Percentiles rank a stretch among this genome's conserved stretches.
phyloP scores from a whole-genome alignment of 2,329 filamentous ascomycete genomes.

The Aspergillus ustus region DNA sequence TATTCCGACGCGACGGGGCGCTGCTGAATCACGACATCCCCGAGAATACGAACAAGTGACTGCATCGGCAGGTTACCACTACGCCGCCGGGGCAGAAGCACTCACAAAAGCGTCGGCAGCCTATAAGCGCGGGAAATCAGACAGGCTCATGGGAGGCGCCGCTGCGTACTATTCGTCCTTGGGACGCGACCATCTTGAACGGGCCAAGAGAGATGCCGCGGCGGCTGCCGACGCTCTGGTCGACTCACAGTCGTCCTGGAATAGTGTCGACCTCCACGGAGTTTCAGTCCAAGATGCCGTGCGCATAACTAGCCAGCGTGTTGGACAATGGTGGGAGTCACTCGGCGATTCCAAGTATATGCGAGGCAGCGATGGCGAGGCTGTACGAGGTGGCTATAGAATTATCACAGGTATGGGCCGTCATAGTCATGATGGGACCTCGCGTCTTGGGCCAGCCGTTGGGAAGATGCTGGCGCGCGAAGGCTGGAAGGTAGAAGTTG shows the following conservation, averaged over 20 bases:
- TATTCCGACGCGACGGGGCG: slow-evolving; percentile 17
- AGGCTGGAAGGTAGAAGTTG: slow-evolving; percentile 80
- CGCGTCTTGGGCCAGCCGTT: slow-evolving; percentile 79
- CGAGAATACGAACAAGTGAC: slow-evolving; percentile 34
- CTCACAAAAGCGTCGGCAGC: slow-evolving; percentile 63
- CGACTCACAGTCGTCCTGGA: slow-evolving; percentile 64
- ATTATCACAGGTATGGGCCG: slow-evolving; percentile 81
- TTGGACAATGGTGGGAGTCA: slow-evolving; percentile 75
- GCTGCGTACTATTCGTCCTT: slow-evolving; percentile 76
- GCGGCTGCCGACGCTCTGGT: slow-evolving; percentile 73
- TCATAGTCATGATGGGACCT: slow-evolving; percentile 77
- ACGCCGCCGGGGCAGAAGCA: slow-evolving; percentile 54
- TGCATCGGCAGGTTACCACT: slow-evolving; percentile 50
- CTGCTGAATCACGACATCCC: slow-evolving; percentile 13
- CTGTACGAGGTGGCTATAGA: slow-evolving; percentile 63
- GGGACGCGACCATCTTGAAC: slow-evolving; percentile 66
- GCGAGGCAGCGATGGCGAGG: slow-evolving; percentile 42
- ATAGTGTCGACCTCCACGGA: slow-evolving; percentile 78
- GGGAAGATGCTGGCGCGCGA: slow-evolving; percentile 73
- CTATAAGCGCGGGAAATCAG: slow-evolving; percentile 67
- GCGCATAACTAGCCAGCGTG: slow-evolving; percentile 71
- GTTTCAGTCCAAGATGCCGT: slow-evolving; percentile 80
- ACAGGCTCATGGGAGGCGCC: slow-evolving; percentile 74
- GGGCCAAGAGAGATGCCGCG: slow-evolving; percentile 64
- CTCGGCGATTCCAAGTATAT: slow-evolving; percentile 68